These are phyloP conservation scores for Allantophomopsis lycopodina DNA, from an alignment of 2,329 filamentous ascomycete genomes.

Conservation along the genomic window DNA sequence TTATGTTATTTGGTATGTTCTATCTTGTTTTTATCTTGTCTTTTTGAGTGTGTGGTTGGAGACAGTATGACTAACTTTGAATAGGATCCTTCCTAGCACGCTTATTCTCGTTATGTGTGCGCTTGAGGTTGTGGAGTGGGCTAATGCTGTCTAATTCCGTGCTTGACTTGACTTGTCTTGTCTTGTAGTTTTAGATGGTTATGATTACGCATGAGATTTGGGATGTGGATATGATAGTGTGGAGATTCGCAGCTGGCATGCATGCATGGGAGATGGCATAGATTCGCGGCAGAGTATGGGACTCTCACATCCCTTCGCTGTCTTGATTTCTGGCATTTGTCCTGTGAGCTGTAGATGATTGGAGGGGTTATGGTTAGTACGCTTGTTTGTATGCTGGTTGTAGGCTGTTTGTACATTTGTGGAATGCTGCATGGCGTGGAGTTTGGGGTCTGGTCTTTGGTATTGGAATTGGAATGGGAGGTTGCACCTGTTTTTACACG, in stretches of 20 bases:
- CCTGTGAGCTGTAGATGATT: no score
- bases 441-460: no score
- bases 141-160: slow-evolving; percentile 19
- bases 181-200: neutral
- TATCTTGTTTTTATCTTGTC: neutral
- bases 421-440: no score
- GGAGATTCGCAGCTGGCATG: neutral
- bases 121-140: slow-evolving; percentile 88
- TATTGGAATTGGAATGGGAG: no score
- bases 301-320: no score
- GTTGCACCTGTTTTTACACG: no score
- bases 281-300: no score
- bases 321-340: no score
- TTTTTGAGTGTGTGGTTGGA: neutral
- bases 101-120: slow-evolving; percentile 82
- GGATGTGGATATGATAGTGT: neutral
- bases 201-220: neutral
- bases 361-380: no score
- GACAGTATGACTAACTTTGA: slow-evolving; percentile 1
- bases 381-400: no score
- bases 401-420: no score
- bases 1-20: slow-evolving; percentile 77
- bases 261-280: no score
- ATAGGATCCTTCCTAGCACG: slow-evolving; percentile 84
- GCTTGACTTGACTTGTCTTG: neutral